Evolutionary conservation across 345 rosid species (phyloP), one percentile per base, ranked within the genome.

Genomic region (Cardamine chenopodiifolia): DNA sequence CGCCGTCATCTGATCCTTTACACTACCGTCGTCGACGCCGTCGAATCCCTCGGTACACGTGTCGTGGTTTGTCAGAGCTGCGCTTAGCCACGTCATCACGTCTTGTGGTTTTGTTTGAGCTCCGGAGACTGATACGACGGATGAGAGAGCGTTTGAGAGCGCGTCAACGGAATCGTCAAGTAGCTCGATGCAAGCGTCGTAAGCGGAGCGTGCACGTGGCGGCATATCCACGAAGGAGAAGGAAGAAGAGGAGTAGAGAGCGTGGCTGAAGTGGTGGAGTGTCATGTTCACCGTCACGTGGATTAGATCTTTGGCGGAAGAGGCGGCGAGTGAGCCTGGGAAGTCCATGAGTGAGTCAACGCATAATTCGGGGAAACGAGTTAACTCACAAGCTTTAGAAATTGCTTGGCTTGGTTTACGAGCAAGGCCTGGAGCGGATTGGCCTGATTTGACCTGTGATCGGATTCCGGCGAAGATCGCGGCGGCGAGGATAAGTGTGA

Each of bases 221-320:
- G 80, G 86, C 97, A 92, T 90, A 65, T 81, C 78, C 74, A 85
- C 65, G 74, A 61, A 78, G 31, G 89, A 80, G 80, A 92, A 79
- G 1, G 77, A 69, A 1, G 88, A 68, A 1, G 98, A 62, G 1
- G 72, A 55, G 79, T 95, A 92, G 56, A 95, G 89, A 0, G 99
- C 99, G 62, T 77, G 85, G 74, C 58, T 82, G 75, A 95, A 83
- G 75, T 89, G 97, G 75, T 89, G 96, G 10, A 92, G 87, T 48
- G 99, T 92, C 89, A 90, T 85, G 74, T 95, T 95, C 77, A 95
- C 84, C 34, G 99, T 88, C 79, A 95, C 87, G 92, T 95, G 98
- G 67, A 95, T 85, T 37, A 95, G 84, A 77, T 92, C 96, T 58
- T 78, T 76, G 66, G 90, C 82, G 61, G 54, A 71, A 14, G 81